phyloP scores from a whole-genome alignment of 768 basidiomycete genomes.

The Podaxis pistillaris region DNA sequence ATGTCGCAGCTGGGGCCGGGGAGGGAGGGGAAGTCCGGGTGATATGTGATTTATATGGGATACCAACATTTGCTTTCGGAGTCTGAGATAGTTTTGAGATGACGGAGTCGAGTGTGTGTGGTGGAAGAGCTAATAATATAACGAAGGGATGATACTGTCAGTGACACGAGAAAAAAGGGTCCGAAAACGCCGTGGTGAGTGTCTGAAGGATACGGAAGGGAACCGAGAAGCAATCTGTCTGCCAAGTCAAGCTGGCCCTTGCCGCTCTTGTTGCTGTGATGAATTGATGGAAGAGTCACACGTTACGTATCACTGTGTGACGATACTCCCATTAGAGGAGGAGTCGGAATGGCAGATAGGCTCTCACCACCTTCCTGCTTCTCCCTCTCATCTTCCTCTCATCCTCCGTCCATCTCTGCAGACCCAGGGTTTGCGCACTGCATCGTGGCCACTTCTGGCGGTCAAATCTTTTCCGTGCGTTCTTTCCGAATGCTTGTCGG shows the following conservation, averaged over 20 bases:
- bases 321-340: neutral
- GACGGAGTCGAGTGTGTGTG: neutral
- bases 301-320: constrained; percentile 3
- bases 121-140: neutral
- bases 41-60: constrained; percentile 52
- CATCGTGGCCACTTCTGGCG: neutral
- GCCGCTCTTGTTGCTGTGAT: constrained; percentile 10
- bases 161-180: neutral
- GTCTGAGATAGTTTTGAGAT: constrained; percentile 25
- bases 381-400: neutral
- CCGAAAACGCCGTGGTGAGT: constrained; percentile 5
- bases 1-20: constrained; percentile 74
- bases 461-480: neutral
- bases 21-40: constrained; percentile 51
- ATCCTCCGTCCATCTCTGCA: neutral
- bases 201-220: neutral
- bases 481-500: neutral
- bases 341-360: constrained; percentile 1
- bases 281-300: neutral
- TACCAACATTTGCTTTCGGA: constrained; percentile 68
- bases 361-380: constrained; percentile 6
- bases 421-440: neutral
- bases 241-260: neutral
- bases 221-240: constrained; percentile 2
- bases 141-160: neutral